These are phyloP conservation scores for Urtica urens DNA, from an alignment of 306 rosid species.

Conservation along the genomic window DNA sequence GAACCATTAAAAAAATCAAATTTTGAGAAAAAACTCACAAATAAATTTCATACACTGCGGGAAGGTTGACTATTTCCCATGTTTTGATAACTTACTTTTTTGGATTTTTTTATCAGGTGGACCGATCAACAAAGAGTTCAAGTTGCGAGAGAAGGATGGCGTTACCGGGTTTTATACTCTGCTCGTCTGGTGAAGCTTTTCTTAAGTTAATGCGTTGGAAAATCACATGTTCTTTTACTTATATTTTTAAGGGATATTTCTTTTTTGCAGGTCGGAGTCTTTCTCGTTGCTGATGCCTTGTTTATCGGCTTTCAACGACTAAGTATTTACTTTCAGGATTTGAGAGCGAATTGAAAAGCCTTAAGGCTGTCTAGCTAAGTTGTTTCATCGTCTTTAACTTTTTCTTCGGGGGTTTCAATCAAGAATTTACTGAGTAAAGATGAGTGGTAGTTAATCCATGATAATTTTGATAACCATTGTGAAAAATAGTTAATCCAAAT, in stretches of 20 bases:
- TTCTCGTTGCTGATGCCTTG: conserved; percentile 60
- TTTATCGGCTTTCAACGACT: conserved; percentile 65
- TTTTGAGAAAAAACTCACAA: no score
- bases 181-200: conserved; percentile 64
- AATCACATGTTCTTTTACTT: background rate
- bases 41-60: no score
- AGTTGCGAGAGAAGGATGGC: conserved; percentile 84
- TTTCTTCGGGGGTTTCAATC: no score
- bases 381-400: no score
- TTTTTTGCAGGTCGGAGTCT: conserved; percentile 48
- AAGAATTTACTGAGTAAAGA: no score
- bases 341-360: conserved; percentile 51
- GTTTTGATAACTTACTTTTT: conserved; percentile 4
- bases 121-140: conserved; percentile 88
- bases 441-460: no score
- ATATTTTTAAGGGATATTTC: background rate
- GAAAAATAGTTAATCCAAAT: no score
- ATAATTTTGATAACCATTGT: no score
- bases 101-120: conserved; percentile 39
- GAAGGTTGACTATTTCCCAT: no score
- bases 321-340: conserved; percentile 60
- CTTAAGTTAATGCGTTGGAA: background rate
- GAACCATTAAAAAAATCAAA: background rate
- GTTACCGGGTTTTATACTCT: conserved; percentile 69
- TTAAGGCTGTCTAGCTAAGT: no score